These are phyloP conservation scores for Clonostachys byssicola DNA, from an alignment of 2,329 filamentous ascomycete species.

Conservation along the genomic window DNA sequence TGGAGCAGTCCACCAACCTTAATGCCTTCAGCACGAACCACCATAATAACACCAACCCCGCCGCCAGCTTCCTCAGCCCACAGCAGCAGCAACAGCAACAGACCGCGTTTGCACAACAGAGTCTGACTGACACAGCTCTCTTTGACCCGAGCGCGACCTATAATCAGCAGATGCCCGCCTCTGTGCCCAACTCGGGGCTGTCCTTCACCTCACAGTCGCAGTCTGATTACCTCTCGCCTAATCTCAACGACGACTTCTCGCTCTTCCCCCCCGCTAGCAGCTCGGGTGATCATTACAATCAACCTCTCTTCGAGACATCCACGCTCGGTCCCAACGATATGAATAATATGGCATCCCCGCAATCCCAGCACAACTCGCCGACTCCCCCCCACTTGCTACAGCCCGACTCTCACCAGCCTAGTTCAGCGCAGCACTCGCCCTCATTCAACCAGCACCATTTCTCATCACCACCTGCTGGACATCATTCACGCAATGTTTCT, in stretches of 20 bases:
- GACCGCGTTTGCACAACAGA: slow-evolving; percentile 17
- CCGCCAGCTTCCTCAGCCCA: slow-evolving; percentile 34
- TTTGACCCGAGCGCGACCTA: slow-evolving; percentile 39
- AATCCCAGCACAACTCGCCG: slow-evolving; percentile 46
- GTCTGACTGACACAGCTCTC: slow-evolving; percentile 26
- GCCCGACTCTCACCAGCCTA: slow-evolving; percentile 38
- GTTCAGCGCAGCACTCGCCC: slow-evolving; percentile 52
- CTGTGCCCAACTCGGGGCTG: slow-evolving; percentile 27
- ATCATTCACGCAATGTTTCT: slow-evolving; percentile 50
- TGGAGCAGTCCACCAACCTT: slow-evolving; percentile 41
- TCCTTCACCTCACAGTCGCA: slow-evolving; percentile 37
- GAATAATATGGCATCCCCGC: slow-evolving; percentile 49
- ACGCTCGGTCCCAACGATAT: slow-evolving; percentile 41
- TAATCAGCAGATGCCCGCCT: slow-evolving; percentile 32
- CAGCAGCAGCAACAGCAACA: slow-evolving; percentile 19
- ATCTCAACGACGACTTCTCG: slow-evolving; percentile 57
- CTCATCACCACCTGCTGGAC: slow-evolving; percentile 30
- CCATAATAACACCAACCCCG: slow-evolving; percentile 34
- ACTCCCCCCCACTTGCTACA: slow-evolving; percentile 52
- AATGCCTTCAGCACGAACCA: slow-evolving; percentile 35
- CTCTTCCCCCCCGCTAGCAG: slow-evolving; percentile 58
- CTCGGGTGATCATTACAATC: slow-evolving; percentile 53
- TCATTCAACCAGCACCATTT: slow-evolving; percentile 54
- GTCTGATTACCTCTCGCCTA: slow-evolving; percentile 41
- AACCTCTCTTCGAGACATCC: slow-evolving; percentile 53